Conservation (phyloP, 345 rosid genomes). For the Firmiana major region DNA sequence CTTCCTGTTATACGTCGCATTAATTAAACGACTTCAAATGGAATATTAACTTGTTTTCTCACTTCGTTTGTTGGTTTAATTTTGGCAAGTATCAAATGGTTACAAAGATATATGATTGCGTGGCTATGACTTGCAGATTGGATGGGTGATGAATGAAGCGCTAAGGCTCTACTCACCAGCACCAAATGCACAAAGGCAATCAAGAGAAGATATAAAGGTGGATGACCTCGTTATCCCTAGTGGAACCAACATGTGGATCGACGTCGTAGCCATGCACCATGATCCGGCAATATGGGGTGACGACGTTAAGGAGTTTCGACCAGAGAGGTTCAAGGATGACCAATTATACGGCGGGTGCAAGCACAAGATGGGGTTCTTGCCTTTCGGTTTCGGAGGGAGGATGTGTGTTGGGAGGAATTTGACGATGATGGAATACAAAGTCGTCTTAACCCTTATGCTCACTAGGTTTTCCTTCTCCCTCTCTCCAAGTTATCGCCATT, state of each 20-base stretch:
- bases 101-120: not conserved
- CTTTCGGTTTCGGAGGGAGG: slow-evolving; percentile 94
- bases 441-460: slow-evolving; percentile 59
- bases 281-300: slow-evolving; percentile 76
- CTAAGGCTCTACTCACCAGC: slow-evolving; percentile 73
- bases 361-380: slow-evolving; percentile 86
- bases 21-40: not conserved
- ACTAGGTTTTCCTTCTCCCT: slow-evolving; percentile 61
- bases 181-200: slow-evolving; percentile 83
- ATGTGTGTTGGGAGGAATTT: slow-evolving; percentile 85
- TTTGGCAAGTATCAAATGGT: not conserved
- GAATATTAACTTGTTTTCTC: not conserved
- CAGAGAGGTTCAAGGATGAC: slow-evolving; percentile 71
- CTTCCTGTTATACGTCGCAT: not conserved
- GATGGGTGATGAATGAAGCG: slow-evolving; percentile 85
- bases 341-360: slow-evolving; percentile 70
- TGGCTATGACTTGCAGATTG: slow-evolving; percentile 52
- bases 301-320: slow-evolving; percentile 66
- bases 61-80: not conserved
- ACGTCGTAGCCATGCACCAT: slow-evolving; percentile 90
- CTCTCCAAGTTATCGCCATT: slow-evolving; percentile 63
- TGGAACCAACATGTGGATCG: slow-evolving; percentile 89
- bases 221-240: slow-evolving; percentile 43
- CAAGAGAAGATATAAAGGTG: slow-evolving; percentile 52
- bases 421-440: slow-evolving; percentile 71